These are phyloP conservation scores for Fagopyrum homotropicum DNA, from an alignment of 148 eudicot genomes.

Conservation along the genomic window DNA sequence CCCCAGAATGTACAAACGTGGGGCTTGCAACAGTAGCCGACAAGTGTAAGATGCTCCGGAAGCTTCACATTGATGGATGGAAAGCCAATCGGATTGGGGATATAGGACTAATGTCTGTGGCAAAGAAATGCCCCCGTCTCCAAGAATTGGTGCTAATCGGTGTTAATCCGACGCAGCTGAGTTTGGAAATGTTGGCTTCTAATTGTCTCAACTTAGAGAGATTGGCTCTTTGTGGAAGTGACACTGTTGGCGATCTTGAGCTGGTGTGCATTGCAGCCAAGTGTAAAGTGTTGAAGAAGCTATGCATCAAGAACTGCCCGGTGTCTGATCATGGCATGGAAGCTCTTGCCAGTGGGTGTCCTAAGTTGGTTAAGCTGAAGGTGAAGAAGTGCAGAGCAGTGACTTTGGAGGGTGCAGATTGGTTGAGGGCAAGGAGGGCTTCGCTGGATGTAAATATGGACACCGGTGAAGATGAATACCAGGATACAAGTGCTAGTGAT, in stretches of 20 bases:
- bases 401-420: conserved; percentile 36
- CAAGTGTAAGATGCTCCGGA: conserved; percentile 40
- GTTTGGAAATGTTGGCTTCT: conserved; percentile 38
- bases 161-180: conserved; percentile 37
- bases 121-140: conserved; percentile 34
- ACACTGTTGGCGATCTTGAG: conserved; percentile 49
- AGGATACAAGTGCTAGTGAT: conserved; percentile 33
- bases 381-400: conserved; percentile 53
- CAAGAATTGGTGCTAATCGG: conserved; percentile 50
- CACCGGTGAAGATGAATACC: conserved; percentile 20
- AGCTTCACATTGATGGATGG: conserved; percentile 61
- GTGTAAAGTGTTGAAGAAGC: conserved; percentile 43
- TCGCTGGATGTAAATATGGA: conserved; percentile 24
- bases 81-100: conserved; percentile 53
- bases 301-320: conserved; percentile 53
- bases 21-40: conserved; percentile 41
- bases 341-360: conserved; percentile 51
- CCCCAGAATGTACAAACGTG: conserved; percentile 45
- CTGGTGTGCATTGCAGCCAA: conserved; percentile 47
- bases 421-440: conserved; percentile 35
- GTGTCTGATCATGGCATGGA: conserved; percentile 48
- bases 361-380: conserved; percentile 54
- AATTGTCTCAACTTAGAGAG: conserved; percentile 45
- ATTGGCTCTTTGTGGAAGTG: conserved; percentile 54
- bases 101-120: conserved; percentile 42